A percentile compares a stretch with the other conserved stretches of the same genome.
These are phyloP conservation scores for Tylopilus rubrobrunneus DNA, from an alignment of 768 basidiomycete genomes.

Conservation along the genomic window DNA sequence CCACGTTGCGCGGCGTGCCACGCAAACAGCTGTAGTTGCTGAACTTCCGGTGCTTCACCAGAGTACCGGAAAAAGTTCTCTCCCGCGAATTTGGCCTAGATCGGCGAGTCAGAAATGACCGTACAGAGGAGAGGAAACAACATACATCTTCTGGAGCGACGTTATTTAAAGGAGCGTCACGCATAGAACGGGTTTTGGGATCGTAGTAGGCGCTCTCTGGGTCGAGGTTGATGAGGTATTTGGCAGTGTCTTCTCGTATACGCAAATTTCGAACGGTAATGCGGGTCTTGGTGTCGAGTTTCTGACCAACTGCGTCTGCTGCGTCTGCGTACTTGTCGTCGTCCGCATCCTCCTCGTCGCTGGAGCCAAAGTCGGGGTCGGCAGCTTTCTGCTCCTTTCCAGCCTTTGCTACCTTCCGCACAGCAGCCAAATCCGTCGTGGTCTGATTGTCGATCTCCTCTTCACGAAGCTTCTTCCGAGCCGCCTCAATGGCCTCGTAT, in stretches of 20 bases:
- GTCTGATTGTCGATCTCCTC: constrained; percentile 98
- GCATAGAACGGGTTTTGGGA: constrained; percentile 99
- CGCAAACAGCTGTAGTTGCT: constrained; percentile 91
- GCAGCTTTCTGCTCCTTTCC: constrained; percentile 64
- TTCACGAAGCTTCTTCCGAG: constrained; percentile 85
- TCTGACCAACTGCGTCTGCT: constrained; percentile 97
- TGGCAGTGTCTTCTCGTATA: constrained; percentile 98
- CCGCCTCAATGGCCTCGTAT: constrained; percentile 89
- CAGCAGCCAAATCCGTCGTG: constrained; percentile 85
- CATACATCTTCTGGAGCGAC: constrained; percentile 85
- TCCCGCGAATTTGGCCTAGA: constrained; percentile 84
- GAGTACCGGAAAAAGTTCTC: constrained; percentile 93
- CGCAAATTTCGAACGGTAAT: constrained; percentile 97
- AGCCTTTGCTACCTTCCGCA: constrained; percentile 93
- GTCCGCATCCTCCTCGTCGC: constrained; percentile 93
- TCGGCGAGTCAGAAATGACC: constrained; percentile 1
- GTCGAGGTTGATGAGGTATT: constrained; percentile 96
- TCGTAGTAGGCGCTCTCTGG: constrained; percentile 97
- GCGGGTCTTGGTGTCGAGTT: constrained; percentile 95
- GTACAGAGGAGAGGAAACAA: constrained; percentile 6
- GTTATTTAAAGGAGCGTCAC: constrained; percentile 84
- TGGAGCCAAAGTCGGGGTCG: constrained; percentile 94
- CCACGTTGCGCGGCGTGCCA: constrained; percentile 94
- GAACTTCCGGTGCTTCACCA: constrained; percentile 91
- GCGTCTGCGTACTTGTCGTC: constrained; percentile 99